Evolutionary conservation across 73 alveolate species (phyloP).

Genomic region (Blepharisma stoltei): DNA sequence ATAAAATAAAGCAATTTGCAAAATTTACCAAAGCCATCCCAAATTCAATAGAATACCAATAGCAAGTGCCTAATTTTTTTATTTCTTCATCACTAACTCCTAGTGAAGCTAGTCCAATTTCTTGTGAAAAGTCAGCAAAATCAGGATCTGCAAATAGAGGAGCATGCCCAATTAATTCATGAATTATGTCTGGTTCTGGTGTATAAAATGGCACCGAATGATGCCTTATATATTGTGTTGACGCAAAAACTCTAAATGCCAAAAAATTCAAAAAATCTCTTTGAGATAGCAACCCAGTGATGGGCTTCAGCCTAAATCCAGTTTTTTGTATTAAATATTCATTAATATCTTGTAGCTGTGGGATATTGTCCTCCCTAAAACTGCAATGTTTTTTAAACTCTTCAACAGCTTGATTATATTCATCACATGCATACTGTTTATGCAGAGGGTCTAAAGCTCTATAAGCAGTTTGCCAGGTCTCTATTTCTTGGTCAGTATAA

Average conservation of each 20-base stretch:
- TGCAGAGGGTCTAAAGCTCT: constrained; percentile 31
- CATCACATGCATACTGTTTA: constrained; percentile 53
- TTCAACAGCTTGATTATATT: constrained; percentile 38
- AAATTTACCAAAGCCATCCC: constrained; percentile 48
- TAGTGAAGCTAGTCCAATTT: constrained; percentile 76
- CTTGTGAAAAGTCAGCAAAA: constrained; percentile 80
- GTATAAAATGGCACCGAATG: constrained; percentile 84
- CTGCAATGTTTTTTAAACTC: constrained; percentile 57
- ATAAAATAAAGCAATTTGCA: too few relatives aligned
- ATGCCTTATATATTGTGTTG: constrained; percentile 51
- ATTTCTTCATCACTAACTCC: constrained; percentile 81
- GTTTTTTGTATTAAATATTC: constrained; percentile 54
- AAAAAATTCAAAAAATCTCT: constrained; percentile 82
- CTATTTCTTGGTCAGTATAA: constrained; percentile 49
- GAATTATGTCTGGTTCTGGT: constrained; percentile 86
- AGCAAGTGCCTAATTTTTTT: constrained; percentile 65
- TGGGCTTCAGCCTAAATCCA: constrained; percentile 74
- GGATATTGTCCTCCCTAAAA: constrained; percentile 45
- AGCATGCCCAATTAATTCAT: constrained; percentile 87
- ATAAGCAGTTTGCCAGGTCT: constrained; percentile 53
- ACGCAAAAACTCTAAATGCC: constrained; percentile 71
- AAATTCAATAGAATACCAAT: constrained; percentile 80
- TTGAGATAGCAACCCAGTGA: constrained; percentile 70
- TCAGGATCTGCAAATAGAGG: constrained; percentile 83
- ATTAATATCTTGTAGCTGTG: constrained; percentile 71